Conservation (phyloP, 2,329 filamentous ascomycete genomes). For the Hypoxylon sp. region DNA sequence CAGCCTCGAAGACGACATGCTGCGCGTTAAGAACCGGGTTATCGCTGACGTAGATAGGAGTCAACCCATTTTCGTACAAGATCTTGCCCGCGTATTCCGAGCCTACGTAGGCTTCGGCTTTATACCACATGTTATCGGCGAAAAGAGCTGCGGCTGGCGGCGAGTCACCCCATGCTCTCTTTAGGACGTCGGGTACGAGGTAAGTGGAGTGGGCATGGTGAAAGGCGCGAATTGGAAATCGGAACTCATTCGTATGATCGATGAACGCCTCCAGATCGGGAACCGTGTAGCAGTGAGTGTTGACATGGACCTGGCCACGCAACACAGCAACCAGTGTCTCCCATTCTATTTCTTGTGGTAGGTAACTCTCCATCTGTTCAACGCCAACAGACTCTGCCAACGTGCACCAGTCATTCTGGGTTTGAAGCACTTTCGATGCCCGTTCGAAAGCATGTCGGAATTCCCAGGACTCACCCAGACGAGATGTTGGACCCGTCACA, state of each 20-base stretch:
- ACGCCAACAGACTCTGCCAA: conserved; percentile 60
- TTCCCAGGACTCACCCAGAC: conserved; percentile 74
- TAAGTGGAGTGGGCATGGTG: conserved; percentile 75
- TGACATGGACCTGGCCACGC: conserved; percentile 72
- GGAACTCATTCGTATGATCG: conserved; percentile 76
- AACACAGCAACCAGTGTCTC: conserved; percentile 70
- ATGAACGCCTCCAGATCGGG: conserved; percentile 75
- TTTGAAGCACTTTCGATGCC: conserved; percentile 62
- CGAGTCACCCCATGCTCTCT: conserved; percentile 62
- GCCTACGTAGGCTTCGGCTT: conserved; percentile 70
- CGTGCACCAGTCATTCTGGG: conserved; percentile 74
- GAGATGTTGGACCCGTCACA: conserved; percentile 63
- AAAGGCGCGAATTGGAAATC: conserved; percentile 71
- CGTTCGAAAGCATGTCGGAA: conserved; percentile 74
- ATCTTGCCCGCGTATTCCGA: conserved; percentile 73
- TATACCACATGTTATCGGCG: conserved; percentile 78
- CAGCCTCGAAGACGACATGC: conserved; percentile 72
- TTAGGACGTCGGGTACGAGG: conserved; percentile 71
- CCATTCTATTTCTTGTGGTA: conserved; percentile 70
- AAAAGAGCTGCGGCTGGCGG: conserved; percentile 70
- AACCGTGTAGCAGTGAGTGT: conserved; percentile 76
- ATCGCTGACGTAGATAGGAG: conserved; percentile 73
- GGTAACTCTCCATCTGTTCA: conserved; percentile 62
- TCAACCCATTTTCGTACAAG: conserved; percentile 70
- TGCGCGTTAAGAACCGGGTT: conserved; percentile 76